phyloP scores from a whole-genome alignment of 2,329 filamentous ascomycete genomes.

The Aspergillus awamori region DNA sequence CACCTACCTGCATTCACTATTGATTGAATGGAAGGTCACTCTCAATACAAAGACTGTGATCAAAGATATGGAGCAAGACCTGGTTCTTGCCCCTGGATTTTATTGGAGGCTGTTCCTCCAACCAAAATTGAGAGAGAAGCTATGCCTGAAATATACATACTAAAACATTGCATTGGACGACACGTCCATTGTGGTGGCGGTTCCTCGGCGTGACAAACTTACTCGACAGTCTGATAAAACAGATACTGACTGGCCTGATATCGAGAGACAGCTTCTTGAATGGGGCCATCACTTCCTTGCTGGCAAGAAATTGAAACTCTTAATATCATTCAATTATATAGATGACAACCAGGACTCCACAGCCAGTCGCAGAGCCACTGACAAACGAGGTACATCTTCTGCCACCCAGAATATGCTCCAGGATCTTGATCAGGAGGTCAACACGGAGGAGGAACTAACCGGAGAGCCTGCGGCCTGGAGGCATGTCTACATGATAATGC shows the following conservation, averaged over 20 bases:
- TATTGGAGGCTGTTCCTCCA: too few species aligned
- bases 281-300: slow-evolving; percentile 17
- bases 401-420: slow-evolving; percentile 17
- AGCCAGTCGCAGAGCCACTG: slow-evolving; percentile 4
- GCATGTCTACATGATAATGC: slow-evolving; percentile 19
- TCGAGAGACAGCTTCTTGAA: slow-evolving; percentile 17
- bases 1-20: slow-evolving; percentile 20
- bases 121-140: too few species aligned
- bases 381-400: slow-evolving; percentile 20
- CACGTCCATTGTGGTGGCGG: background rate
- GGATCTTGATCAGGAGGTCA: slow-evolving; percentile 13
- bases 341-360: slow-evolving; percentile 7
- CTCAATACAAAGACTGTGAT: slow-evolving; percentile 16
- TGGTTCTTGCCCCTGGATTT: too few species aligned
- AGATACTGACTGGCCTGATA: slow-evolving; percentile 18
- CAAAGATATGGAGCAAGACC: too few species aligned
- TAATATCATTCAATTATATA: slow-evolving; percentile 19
- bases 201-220: background rate
- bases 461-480: slow-evolving; percentile 19
- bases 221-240: background rate
- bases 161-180: too few species aligned
- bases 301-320: slow-evolving; percentile 20
- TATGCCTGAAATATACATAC: too few species aligned
- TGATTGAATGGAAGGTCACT: slow-evolving; percentile 21
- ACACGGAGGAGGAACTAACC: slow-evolving; percentile 12